Conservation (phyloP, 441 rosid species). For the Macaranga tanarius region DNA sequence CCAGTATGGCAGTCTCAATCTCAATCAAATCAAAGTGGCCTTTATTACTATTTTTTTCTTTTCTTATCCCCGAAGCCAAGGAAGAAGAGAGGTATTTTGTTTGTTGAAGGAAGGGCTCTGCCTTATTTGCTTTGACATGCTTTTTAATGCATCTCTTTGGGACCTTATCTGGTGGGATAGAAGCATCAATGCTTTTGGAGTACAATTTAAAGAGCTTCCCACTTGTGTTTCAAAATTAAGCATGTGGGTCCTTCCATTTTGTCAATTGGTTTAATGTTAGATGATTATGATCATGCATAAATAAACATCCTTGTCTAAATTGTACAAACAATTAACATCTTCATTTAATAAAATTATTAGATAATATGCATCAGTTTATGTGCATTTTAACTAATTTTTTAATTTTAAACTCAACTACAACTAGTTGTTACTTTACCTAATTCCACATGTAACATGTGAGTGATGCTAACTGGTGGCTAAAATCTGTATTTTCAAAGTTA, state of each 20-base stretch:
- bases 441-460: not conserved
- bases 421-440: not conserved
- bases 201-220: slow-evolving; percentile 11
- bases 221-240: slow-evolving; percentile 11
- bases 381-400: too few relatives aligned
- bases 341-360: too few relatives aligned
- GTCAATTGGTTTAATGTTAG: too few relatives aligned
- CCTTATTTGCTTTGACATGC: slow-evolving; percentile 16
- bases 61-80: slow-evolving; percentile 30
- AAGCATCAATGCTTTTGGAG: slow-evolving; percentile 13
- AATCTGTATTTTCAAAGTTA: too few relatives aligned
- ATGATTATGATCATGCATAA: too few relatives aligned
- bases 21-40: slow-evolving; percentile 5
- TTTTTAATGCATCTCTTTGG: slow-evolving; percentile 11
- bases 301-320: too few relatives aligned
- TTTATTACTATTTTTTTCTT: not conserved
- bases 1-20: slow-evolving; percentile 15
- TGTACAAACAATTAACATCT: too few relatives aligned
- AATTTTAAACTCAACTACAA: too few relatives aligned
- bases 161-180: slow-evolving; percentile 7
- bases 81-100: not conserved
- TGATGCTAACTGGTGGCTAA: not conserved
- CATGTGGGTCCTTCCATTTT: not conserved
- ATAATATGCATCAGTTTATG: too few relatives aligned
- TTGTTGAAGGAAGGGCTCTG: not conserved